Conservation (phyloP, 805 yeast species). For the Saccharomycopsis javanensis region DNA sequence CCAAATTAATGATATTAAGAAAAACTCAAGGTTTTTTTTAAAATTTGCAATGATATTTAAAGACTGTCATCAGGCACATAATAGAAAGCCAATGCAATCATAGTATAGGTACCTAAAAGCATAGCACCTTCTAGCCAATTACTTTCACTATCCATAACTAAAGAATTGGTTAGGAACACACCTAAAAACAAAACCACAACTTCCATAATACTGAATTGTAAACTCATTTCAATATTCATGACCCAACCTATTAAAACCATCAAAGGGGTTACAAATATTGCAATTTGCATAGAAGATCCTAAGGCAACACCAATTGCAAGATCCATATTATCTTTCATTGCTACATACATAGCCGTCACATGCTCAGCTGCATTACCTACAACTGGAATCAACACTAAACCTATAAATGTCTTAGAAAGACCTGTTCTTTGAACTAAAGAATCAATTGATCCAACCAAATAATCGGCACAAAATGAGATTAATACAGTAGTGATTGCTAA, state of each 20-base stretch:
- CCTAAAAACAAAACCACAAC: slow-evolving; percentile 85
- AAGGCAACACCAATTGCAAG: slow-evolving; percentile 94
- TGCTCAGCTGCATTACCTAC: slow-evolving; percentile 99
- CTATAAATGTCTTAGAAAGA: slow-evolving; percentile 88
- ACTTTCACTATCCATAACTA: slow-evolving; percentile 86
- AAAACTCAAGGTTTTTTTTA: background rate
- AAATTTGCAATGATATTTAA: background rate
- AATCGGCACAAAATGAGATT: slow-evolving; percentile 89
- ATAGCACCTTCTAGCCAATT: slow-evolving; percentile 96
- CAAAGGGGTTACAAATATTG: slow-evolving; percentile 90
- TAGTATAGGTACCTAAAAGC: slow-evolving; percentile 75
- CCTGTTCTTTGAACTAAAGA: slow-evolving; percentile 76
- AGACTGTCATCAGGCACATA: slow-evolving; percentile 56
- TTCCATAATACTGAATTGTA: slow-evolving; percentile 86
- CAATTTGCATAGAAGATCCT: slow-evolving; percentile 91
- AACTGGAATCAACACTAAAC: slow-evolving; percentile 86
- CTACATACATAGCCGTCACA: slow-evolving; percentile 91
- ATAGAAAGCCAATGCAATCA: slow-evolving; percentile 83
- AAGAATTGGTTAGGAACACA: slow-evolving; percentile 76
- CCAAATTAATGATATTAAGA: too few relatives aligned
- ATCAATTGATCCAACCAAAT: slow-evolving; percentile 87
- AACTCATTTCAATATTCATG: slow-evolving; percentile 82
- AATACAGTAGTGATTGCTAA: slow-evolving; percentile 59
- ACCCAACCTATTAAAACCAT: slow-evolving; percentile 89
- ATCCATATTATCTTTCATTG: slow-evolving; percentile 95